Percentiles rank a stretch among this genome's conserved stretches.
Evolutionary conservation across 228 moss, liverwort and hornwort genomes (phyloP).

Genomic region (Sphagnum fallax): DNA sequence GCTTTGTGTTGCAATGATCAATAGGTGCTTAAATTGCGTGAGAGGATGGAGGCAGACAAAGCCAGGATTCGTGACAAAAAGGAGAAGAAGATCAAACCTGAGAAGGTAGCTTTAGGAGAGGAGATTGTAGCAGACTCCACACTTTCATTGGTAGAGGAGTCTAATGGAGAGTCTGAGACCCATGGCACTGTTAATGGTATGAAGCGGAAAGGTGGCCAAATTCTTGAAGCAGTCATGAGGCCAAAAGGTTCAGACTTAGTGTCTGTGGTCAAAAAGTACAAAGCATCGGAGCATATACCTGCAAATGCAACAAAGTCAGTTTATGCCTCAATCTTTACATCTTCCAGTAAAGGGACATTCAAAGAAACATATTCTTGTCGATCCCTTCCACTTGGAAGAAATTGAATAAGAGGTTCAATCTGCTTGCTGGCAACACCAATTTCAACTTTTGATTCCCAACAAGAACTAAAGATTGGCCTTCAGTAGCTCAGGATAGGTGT

Average conservation of each 20-base stretch:
- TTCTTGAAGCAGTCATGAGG: slow-evolving; percentile 25
- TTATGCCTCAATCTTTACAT: slow-evolving; percentile 92
- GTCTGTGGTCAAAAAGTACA: slow-evolving; percentile 64
- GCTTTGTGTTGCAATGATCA: neutral
- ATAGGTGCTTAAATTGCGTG: slow-evolving; percentile 47
- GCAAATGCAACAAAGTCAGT: slow-evolving; percentile 77
- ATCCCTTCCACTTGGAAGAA: slow-evolving; percentile 93
- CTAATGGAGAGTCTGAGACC: neutral
- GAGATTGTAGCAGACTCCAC: slow-evolving; percentile 12
- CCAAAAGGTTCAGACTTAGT: slow-evolving; percentile 89
- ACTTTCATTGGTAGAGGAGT: slow-evolving; percentile 14
- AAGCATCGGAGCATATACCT: slow-evolving; percentile 75
- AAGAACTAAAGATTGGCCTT: too few species aligned
- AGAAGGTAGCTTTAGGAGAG: slow-evolving; percentile 40
- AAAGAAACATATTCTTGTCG: slow-evolving; percentile 97
- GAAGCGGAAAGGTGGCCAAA: slow-evolving; percentile 60
- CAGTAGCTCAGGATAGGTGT: too few species aligned
- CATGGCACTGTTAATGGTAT: slow-evolving; percentile 11
- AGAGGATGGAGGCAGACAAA: slow-evolving; percentile 80
- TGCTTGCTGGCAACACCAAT: too few species aligned
- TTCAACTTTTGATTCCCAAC: too few species aligned
- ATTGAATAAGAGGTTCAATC: slow-evolving; percentile 20
- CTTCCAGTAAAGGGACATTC: slow-evolving; percentile 72
- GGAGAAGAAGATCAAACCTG: slow-evolving; percentile 57
- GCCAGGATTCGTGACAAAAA: slow-evolving; percentile 52